A percentile compares a stretch with the other conserved stretches of the same genome.
Conservation (phyloP, 768 basidiomycete genomes). For the Naganishia kalamii region DNA sequence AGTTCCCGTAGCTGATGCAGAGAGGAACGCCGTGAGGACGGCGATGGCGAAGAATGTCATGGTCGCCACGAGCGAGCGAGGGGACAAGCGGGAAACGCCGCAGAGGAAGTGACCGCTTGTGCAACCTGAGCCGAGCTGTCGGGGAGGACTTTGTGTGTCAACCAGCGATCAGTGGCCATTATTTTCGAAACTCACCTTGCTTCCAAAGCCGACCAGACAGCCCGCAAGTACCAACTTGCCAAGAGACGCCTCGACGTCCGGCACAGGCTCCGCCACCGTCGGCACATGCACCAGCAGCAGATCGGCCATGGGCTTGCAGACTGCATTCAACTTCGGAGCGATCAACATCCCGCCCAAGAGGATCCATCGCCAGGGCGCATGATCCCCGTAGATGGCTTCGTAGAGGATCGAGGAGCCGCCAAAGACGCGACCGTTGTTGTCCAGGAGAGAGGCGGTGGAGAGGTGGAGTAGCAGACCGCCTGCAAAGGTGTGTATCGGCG, state of each 20-base stretch:
- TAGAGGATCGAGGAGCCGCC: conserved; percentile 45
- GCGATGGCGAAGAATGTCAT: conserved; percentile 40
- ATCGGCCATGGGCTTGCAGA: conserved; percentile 14
- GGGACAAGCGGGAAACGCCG: conserved; percentile 45
- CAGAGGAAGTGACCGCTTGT: conserved; percentile 48
- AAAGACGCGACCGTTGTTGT: conserved; percentile 40
- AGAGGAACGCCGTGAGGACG: conserved; percentile 35
- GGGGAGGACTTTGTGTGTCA: not conserved
- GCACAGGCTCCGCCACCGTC: conserved; percentile 19
- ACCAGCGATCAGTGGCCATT: no score
- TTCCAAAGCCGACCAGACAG: conserved; percentile 43
- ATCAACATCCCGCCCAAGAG: conserved; percentile 28
- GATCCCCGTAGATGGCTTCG: conserved; percentile 31
- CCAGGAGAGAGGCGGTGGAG: conserved; percentile 39
- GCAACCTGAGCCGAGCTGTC: conserved; percentile 46
- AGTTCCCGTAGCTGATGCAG: conserved; percentile 35
- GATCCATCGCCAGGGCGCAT: conserved; percentile 31
- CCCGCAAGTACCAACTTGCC: conserved; percentile 29
- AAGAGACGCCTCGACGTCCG: not conserved
- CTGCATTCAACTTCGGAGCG: conserved; percentile 22
- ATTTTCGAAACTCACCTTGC: conserved; percentile 36
- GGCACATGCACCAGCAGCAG: not conserved
- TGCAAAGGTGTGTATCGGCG: conserved; percentile 39
- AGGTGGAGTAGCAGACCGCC: conserved; percentile 44
- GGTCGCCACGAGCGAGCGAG: conserved; percentile 44